Percentiles rank a stretch among this genome's conserved stretches.
Conservation (phyloP, 2,329 filamentous ascomycete species). For the Colletotrichum sp. region DNA sequence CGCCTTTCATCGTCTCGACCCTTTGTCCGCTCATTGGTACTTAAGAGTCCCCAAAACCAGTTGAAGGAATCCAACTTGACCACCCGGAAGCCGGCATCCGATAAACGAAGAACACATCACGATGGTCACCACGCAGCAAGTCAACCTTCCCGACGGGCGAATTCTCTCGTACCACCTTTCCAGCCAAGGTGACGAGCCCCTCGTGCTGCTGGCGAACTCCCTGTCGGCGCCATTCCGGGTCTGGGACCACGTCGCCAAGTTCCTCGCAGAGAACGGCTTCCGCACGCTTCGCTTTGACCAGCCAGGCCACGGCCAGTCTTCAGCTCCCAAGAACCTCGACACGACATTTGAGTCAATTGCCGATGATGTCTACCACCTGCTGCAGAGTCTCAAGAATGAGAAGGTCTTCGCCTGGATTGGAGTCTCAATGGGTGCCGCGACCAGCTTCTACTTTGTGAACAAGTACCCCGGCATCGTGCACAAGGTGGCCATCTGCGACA, state of each 20-base stretch:
- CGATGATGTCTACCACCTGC: constrained; percentile 39
- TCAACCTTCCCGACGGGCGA: constrained; percentile 31
- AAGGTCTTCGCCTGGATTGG: constrained; percentile 46
- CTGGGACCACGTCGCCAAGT: constrained; percentile 44
- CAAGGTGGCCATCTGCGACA: constrained; percentile 44
- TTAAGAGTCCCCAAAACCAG: background rate
- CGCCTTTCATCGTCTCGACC: background rate
- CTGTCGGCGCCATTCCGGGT: constrained; percentile 37
- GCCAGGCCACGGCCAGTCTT: constrained; percentile 46
- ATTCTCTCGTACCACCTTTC: constrained; percentile 34
- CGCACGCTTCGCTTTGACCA: constrained; percentile 48
- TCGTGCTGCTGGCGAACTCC: constrained; percentile 44
- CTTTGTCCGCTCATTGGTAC: background rate
- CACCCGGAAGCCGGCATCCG: constrained; percentile 3
- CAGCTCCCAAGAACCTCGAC: constrained; percentile 33
- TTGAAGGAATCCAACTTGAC: background rate
- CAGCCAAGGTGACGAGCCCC: constrained; percentile 25
- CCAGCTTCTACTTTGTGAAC: constrained; percentile 41
- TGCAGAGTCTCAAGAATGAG: constrained; percentile 33
- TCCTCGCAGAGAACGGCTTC: constrained; percentile 38
- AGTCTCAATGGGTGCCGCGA: constrained; percentile 49
- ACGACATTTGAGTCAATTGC: constrained; percentile 44
- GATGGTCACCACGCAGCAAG: constrained; percentile 24
- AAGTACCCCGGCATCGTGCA: constrained; percentile 41
- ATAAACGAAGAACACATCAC: constrained; percentile 28